phyloP scores from a whole-genome alignment of 306 rosid genomes.

The Arachis stenosperma region DNA sequence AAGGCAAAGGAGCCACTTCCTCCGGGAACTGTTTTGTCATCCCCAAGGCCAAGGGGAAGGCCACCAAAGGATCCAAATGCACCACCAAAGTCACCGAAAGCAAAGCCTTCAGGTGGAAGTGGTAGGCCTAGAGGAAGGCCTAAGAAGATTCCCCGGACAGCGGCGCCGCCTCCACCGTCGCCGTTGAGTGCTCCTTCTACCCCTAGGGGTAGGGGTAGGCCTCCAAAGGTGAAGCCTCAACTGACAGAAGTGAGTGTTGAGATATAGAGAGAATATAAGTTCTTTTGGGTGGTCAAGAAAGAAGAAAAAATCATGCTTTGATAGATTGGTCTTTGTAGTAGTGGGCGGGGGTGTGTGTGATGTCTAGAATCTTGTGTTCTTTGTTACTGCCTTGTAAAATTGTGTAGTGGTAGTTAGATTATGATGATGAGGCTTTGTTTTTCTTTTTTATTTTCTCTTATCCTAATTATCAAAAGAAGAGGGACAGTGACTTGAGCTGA shows the following conservation, averaged over 20 bases:
- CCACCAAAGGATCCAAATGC: conserved; percentile 81
- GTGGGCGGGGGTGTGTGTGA: conserved; percentile 25
- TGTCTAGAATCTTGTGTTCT: conserved; percentile 26
- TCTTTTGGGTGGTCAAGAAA: neutral
- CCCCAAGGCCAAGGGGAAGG: conserved; percentile 74
- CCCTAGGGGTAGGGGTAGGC: conserved; percentile 71
- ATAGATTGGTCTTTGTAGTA: conserved; percentile 22
- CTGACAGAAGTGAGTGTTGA: conserved; percentile 70
- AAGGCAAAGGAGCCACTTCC: conserved; percentile 55
- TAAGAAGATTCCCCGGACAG: conserved; percentile 57
- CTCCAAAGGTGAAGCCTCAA: conserved; percentile 78
- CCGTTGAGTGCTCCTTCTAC: neutral
- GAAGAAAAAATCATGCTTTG: neutral
- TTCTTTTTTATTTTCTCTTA: neutral
- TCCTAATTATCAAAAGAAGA: conserved; percentile 34
- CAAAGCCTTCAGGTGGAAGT: conserved; percentile 49
- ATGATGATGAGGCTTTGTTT: conserved; percentile 35
- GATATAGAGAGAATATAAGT: conserved; percentile 38
- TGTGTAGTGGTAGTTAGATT: conserved; percentile 40
- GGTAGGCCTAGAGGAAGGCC: conserved; percentile 86
- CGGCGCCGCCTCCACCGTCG: neutral
- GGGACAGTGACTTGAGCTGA: conserved; percentile 40
- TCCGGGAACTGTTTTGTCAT: conserved; percentile 14
- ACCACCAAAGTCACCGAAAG: conserved; percentile 54
- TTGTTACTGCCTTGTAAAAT: conserved; percentile 56